Base-by-base conservation (phyloP, 192 early-diverging fungal genomes). In the Funneliformis mosseae region DNA sequence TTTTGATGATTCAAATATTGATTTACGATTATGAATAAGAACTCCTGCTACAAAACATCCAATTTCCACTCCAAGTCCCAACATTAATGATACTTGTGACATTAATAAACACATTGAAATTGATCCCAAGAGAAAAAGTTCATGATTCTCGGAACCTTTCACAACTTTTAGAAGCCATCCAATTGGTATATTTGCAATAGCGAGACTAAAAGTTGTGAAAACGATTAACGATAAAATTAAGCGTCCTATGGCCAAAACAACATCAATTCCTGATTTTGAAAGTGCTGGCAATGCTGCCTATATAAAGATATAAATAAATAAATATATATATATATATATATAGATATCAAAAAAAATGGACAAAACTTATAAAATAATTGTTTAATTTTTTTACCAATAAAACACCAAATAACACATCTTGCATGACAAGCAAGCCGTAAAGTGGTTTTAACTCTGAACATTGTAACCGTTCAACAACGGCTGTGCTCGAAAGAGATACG, bases 31-130 rank as follows among this genome's bases (percentile, higher is more conserved):
- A 38, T 82, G 83, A n/a, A 91, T 81, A 28, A 91, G 59, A 5
- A 91, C 88, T 39, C 90, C 90, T 1, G 88, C 90, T 12, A 87
- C 86, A 82, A 91, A 91, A 64, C 90, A 91, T 6, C 88, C 86
- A 11, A 91, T 33, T 80, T 91, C 90, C 73, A 89, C 82, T 27
- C 88, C 84, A 27, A 90, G 71, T 9, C 88, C 87, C n/a, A 91
- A 81, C 4, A 48, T 18, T 14, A 72, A 80, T 14, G 84, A 83
- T 27, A 91, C n/a, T 18, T 83, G 28, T n/a, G 89, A 76, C 41
- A 88, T 80, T 12, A 81, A 14, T 80, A 91, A 74, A 61, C 90
- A 90, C 9, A 85, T 64, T n/a, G 84, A 81, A 21, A 91, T 75
- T 8, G 83, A 77, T 23, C 82, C 87, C 5, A 91, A 76, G 23